Conservation (phyloP, 1,284 basidiomycete genomes). For the Marasmius fiardii region DNA sequence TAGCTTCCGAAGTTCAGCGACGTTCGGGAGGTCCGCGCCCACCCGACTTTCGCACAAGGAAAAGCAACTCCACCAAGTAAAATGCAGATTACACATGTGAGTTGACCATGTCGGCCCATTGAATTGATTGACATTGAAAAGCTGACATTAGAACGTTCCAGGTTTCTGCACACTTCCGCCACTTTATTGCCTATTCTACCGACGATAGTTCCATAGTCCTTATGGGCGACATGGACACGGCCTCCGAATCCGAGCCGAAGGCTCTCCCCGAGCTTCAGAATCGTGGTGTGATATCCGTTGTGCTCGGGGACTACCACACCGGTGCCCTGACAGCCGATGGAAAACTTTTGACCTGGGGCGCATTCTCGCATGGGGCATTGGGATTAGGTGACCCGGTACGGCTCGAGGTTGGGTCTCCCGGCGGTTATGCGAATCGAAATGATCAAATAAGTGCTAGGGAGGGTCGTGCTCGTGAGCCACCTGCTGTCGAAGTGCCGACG, state of each 20-base stretch:
- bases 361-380: conserved; percentile 73
- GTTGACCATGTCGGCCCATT: conserved; percentile 19
- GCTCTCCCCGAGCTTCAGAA: conserved; percentile 72
- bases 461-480: conserved; percentile 32
- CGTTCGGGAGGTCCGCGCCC: conserved; percentile 40
- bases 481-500: conserved; percentile 54
- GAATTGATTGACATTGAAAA: conserved; percentile 20
- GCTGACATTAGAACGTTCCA: conserved; percentile 27
- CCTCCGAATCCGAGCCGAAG: conserved; percentile 43
- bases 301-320: conserved; percentile 87
- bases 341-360: conserved; percentile 82
- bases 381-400: conserved; percentile 73
- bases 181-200: conserved; percentile 81
- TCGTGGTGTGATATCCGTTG: conserved; percentile 75
- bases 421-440: conserved; percentile 47
- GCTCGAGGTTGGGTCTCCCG: conserved; percentile 52
- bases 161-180: conserved; percentile 82
- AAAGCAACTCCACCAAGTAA: conserved; percentile 37
- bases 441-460: conserved; percentile 29
- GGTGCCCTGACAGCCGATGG: conserved; percentile 80
- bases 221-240: conserved; percentile 49
- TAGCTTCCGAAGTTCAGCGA: conserved; percentile 75
- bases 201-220: conserved; percentile 63
- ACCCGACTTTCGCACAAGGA: conserved; percentile 36
- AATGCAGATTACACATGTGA: conserved; percentile 70